phyloP scores from a whole-genome alignment of 257 asterid genomes.

The Echites panduratus region DNA sequence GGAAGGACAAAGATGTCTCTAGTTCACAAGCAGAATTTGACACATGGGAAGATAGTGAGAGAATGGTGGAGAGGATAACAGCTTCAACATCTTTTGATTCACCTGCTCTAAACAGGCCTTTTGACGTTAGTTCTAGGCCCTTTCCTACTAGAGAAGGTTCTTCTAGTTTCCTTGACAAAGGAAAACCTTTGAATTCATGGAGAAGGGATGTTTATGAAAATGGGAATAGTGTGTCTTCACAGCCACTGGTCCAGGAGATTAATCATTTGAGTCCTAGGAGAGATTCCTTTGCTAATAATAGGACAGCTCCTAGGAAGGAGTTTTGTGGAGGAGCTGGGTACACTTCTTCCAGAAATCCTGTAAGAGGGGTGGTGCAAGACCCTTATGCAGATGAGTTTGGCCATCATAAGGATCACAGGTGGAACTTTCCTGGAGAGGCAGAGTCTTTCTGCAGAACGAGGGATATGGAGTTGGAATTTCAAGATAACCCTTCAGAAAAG shows the following conservation, averaged over 20 bases:
- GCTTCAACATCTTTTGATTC: slow-evolving; percentile 48
- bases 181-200: slow-evolving; percentile 59
- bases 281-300: slow-evolving; percentile 52
- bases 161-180: slow-evolving; percentile 46
- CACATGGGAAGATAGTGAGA: slow-evolving; percentile 85
- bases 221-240: slow-evolving; percentile 39
- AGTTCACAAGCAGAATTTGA: slow-evolving; percentile 41
- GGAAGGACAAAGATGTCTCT: slow-evolving; percentile 42
- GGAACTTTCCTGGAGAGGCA: slow-evolving; percentile 55
- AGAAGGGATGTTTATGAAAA: slow-evolving; percentile 58
- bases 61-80: slow-evolving; percentile 60
- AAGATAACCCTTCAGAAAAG: slow-evolving; percentile 45
- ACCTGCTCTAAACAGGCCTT: slow-evolving; percentile 39
- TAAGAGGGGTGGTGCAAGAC: slow-evolving; percentile 44
- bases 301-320: slow-evolving; percentile 56
- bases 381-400: slow-evolving; percentile 61
- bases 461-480: slow-evolving; percentile 54
- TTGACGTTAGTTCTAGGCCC: slow-evolving; percentile 51
- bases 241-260: slow-evolving; percentile 48
- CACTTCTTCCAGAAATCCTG: slow-evolving; percentile 44
- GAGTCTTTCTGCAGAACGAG: slow-evolving; percentile 51
- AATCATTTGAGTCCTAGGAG: slow-evolving; percentile 55
- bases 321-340: slow-evolving; percentile 57
- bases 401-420: slow-evolving; percentile 54
- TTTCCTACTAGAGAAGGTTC: slow-evolving; percentile 53